phyloP scores from a whole-genome alignment of 2,329 filamentous ascomycete species.

The Fusarium decemcellulare region DNA sequence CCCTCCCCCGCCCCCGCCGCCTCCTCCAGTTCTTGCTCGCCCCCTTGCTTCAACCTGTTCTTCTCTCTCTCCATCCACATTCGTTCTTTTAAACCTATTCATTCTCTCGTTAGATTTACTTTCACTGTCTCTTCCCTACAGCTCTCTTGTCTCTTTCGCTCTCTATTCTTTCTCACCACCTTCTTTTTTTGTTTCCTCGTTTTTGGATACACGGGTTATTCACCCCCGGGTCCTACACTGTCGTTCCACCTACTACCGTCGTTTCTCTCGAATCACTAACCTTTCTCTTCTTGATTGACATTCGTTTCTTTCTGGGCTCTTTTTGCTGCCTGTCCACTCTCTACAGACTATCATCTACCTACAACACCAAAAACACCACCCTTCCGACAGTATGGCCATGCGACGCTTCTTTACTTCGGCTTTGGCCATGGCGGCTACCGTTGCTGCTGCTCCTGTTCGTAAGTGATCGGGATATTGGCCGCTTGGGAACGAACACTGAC shows the following conservation, averaged over 20 bases:
- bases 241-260: neutral
- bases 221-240: constrained; percentile 21
- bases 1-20: constrained; percentile 1
- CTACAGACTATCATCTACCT: neutral
- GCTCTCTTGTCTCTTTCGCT: constrained; percentile 13
- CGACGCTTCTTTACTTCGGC: constrained; percentile 42
- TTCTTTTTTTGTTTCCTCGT: constrained; percentile 35
- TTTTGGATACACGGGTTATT: constrained; percentile 26
- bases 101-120: neutral
- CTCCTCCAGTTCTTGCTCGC: constrained; percentile 7
- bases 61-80: constrained; percentile 15
- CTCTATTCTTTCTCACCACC: constrained; percentile 25
- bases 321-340: constrained; percentile 30
- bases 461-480: constrained; percentile 5
- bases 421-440: constrained; percentile 40
- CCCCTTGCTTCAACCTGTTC: constrained; percentile 1
- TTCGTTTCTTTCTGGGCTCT: constrained; percentile 26
- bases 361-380: neutral
- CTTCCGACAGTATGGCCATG: constrained; percentile 37
- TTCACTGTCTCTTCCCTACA: constrained; percentile 24
- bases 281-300: neutral
- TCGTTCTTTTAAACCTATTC: neutral
- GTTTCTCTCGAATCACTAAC: constrained; percentile 20
- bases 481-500: constrained; percentile 7
- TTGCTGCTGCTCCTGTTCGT: constrained; percentile 44